Conservation (phyloP, 352 stramenopile genomes). For the Elongisporangium anandrum region DNA sequence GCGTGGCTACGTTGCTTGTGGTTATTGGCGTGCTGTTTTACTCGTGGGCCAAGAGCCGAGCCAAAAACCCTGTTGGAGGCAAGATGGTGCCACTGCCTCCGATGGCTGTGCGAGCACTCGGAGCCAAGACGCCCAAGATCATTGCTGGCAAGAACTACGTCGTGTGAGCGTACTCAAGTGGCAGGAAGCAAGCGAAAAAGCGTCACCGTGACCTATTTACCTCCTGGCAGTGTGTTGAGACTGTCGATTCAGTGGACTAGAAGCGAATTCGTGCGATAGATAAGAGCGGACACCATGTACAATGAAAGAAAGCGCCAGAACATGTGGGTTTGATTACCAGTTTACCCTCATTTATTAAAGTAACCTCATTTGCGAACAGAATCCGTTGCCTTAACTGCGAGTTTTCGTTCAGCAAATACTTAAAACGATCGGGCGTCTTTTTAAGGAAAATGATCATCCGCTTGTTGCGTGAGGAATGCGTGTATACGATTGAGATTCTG, state of each 20-base stretch:
- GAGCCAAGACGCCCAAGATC: conserved; percentile 29
- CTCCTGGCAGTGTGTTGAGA: neutral
- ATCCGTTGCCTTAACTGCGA: no score
- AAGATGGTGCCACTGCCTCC: conserved; percentile 12
- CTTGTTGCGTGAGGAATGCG: neutral
- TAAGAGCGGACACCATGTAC: no score
- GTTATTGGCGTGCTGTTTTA: conserved; percentile 82
- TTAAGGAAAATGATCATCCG: neutral
- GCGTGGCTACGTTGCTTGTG: conserved; percentile 77
- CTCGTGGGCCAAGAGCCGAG: conserved; percentile 78
- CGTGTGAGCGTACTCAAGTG: conserved; percentile 21
- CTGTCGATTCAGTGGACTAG: no score
- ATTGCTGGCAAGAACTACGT: conserved; percentile 71
- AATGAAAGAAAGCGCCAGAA: no score
- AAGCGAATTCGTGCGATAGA: no score
- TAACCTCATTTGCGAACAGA: no score
- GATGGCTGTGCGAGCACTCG: conserved; percentile 7
- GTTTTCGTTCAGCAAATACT: no score
- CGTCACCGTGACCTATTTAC: neutral
- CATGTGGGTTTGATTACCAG: no score
- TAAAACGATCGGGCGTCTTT: no score
- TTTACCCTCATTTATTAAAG: no score
- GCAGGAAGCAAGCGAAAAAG: neutral
- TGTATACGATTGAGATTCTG: neutral
- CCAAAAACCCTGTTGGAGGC: conserved; percentile 15